Evolutionary conservation across 176 grass and related monocot species (phyloP), one percentile per base, ranked within the genome.

Genomic region (Typha latifolia): DNA sequence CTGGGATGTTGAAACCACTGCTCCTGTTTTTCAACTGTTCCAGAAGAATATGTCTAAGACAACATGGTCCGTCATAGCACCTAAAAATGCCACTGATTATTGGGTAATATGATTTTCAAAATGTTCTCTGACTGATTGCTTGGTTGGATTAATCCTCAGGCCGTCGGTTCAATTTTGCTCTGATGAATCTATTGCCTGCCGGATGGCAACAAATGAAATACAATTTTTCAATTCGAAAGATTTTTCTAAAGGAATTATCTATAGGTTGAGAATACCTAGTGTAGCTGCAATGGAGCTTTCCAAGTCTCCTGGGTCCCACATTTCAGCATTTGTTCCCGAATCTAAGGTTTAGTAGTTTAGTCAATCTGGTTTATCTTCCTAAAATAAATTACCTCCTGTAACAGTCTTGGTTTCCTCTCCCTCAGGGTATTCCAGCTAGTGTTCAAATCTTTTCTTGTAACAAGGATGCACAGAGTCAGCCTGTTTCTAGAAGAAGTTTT

Each of bases 31-130:
- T 73, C 88, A 91, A 48, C 80, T 86, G 51, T 82, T 73, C 66
- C 88, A 97, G 85, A 97, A 92, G 78, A 91, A 84, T 72, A 89
- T 89, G 78, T 89, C 88, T 15, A 92, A 92, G 78, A 76, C 80
- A 16, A 84, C 81, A 55, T 97, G 93, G 93, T 97, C 9, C 2
- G n/a, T 18, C 52, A 57, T 20, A 57, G 6, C 52, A 5, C 52
- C n/a, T 57, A 57, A 57, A 57, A 15, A 8, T 20, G 13, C 52
- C 52, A 57, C 52, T 57, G n/a, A 57, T 8, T 20, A 1, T 57
- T 57, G 52, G 52, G 16, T 57, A 18, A 37, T 37, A 37, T 37
- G 34, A 37, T 57, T 57, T 21, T 20, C 15, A 43, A 32, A 11
- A 59, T 48, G 70, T 62, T 53, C 18, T 78, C 64, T 31, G 70